Percentiles rank a stretch among this genome's conserved stretches.
Evolutionary conservation across 768 basidiomycete genomes (phyloP).

Genomic region (Tephrocybe sp.): DNA sequence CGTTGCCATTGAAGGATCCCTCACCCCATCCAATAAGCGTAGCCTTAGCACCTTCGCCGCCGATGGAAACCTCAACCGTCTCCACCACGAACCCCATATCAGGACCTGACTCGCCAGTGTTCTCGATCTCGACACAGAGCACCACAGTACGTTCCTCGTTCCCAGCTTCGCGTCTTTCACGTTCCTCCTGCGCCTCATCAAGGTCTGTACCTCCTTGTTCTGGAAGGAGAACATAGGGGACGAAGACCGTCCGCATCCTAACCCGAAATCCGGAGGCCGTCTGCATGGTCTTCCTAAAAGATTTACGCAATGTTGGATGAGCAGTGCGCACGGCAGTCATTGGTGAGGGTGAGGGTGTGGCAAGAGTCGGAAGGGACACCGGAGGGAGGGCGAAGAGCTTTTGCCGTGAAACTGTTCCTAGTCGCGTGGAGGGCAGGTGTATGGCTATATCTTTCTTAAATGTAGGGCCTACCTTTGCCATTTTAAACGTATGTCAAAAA

Average conservation of each 20-base stretch:
- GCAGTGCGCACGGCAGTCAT: constrained; percentile 47
- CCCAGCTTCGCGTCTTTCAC: constrained; percentile 62
- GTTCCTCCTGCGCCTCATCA: constrained; percentile 47
- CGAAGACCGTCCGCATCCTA: constrained; percentile 92
- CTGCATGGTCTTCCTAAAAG: constrained; percentile 76
- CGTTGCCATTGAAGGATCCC: constrained; percentile 44
- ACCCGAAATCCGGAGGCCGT: constrained; percentile 85
- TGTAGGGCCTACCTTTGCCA: constrained; percentile 38
- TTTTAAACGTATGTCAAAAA: background rate
- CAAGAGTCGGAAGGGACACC: constrained; percentile 40
- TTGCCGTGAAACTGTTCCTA: constrained; percentile 67
- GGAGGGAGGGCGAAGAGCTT: constrained; percentile 65
- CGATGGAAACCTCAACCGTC: constrained; percentile 70
- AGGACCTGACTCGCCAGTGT: constrained; percentile 63
- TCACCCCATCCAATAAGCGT: constrained; percentile 58
- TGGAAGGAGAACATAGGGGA: constrained; percentile 78
- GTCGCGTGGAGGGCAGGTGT: constrained; percentile 65
- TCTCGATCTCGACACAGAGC: constrained; percentile 90
- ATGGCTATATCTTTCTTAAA: constrained; percentile 37
- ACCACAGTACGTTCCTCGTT: constrained; percentile 84
- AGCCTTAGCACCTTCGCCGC: constrained; percentile 58
- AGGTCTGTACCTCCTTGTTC: constrained; percentile 31
- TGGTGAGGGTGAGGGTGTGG: constrained; percentile 48
- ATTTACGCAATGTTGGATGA: constrained; percentile 77
- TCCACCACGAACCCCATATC: constrained; percentile 75